Base-by-base conservation (phyloP, 768 basidiomycete genomes). In the Kwoniella pini region DNA sequence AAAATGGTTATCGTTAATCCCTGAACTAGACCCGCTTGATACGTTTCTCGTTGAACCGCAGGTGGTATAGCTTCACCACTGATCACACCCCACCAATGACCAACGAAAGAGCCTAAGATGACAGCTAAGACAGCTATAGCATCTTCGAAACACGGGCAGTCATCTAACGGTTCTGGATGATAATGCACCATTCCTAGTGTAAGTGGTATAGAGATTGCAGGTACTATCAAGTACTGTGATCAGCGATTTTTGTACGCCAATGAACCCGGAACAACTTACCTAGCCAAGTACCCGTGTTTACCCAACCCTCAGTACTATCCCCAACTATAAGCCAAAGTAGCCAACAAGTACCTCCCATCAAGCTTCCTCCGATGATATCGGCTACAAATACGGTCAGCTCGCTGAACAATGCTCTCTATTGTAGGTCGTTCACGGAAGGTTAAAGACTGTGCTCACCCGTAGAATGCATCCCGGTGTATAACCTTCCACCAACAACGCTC, bases 141-240 rank as follows among this genome's bases (percentile, higher is more conserved):
- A 71, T 98, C 95, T 74, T 96, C 95, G 78, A 96, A 99, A 79
- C 95, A 97, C 1, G 95, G 95, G 67, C 95, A 97, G 70, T 95
- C 91, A 58, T 98, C 94, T 9, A 95, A 89, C 0, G 95, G 95
- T 67, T 94, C 88, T 0, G 94, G 92, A 71, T 94, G 91, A 62
- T 89, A 86, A 71, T 92, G 88, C n/a, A 94, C 87, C 19, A 88
- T 79, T 4, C 89, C 80, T 13, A 91, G 80, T 57, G 84, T 85
- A n/a, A 88, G 27, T 56, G 69, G 54, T 3, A 75, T 62, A 12
- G 69, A 45, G 19, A 63, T 51, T 12, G 69, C 39, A 24, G 71
- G 72, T 38, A 76, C 72, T 77, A 53, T 46, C 28, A 42, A 79
- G 13, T 62, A 79, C 79, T 75, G 82, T 11, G 79, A 79, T 11